Percentiles rank a stretch among this genome's conserved stretches.
phyloP scores from a whole-genome alignment of 2,329 filamentous ascomycete species.

The Sporothrix euskadiensis region DNA sequence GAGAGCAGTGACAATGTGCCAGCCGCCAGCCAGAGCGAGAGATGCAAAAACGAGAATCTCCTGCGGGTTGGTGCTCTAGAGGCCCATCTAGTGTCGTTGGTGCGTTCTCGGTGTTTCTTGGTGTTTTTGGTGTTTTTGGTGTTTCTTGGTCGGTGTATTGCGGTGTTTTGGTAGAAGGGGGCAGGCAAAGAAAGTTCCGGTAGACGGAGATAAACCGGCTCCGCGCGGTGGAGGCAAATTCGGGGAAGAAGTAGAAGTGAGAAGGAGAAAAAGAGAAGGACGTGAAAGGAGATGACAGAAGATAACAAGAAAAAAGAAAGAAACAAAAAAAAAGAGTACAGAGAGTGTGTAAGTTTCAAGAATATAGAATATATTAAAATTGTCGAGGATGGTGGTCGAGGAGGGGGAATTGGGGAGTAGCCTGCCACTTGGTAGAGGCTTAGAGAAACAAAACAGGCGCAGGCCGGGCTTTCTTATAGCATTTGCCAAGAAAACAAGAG shows the following conservation, averaged over 20 bases:
- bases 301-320: background rate
- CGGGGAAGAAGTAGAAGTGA: background rate
- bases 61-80: slow-evolving; percentile 7
- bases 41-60: slow-evolving; percentile 10
- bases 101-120: background rate
- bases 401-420: background rate
- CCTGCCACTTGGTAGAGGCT: background rate
- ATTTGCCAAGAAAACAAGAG: slow-evolving; percentile 23
- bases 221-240: slow-evolving; percentile 17
- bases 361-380: background rate
- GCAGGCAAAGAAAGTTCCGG: background rate
- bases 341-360: background rate
- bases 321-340: background rate
- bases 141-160: background rate
- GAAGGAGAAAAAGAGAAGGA: background rate
- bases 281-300: background rate
- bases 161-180: background rate
- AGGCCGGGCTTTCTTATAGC: slow-evolving; percentile 17
- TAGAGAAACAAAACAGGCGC: background rate
- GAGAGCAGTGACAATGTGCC: background rate
- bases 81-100: background rate
- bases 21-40: background rate
- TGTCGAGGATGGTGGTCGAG: background rate
- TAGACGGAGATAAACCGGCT: slow-evolving; percentile 26
- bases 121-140: background rate